Evolutionary conservation across 768 basidiomycete genomes (phyloP), one percentile per base, ranked within the genome.

Genomic region (Tricholoma sp.): DNA sequence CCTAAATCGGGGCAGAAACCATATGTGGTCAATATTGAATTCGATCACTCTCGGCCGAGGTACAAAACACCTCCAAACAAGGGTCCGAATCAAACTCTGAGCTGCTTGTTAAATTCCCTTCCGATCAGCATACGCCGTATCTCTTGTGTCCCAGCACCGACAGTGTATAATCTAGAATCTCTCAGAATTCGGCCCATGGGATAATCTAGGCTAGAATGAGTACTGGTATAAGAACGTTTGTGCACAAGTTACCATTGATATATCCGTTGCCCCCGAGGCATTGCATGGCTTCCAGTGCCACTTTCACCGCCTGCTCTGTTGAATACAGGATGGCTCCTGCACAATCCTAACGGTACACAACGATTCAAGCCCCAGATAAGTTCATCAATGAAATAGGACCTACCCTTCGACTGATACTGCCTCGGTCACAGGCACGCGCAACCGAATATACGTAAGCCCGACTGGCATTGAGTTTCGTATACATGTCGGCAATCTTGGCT

Each of bases 111-210:
- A 73, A 97, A 94, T 67, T 93, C 94, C 59, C 94, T 79, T 31
- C 94, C 94, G 57, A 97, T 96, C 57, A 96, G 73, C 93, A 95
- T 95, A 57, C 94, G 80, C 62, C 94, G 76, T 55, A 97, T 94
- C 76, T 96, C 94, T 69, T 97, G 95, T 21, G 94, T 94, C 16
- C 95, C 95, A n/a, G 95, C 95, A 24, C 95, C 95, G 57, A 98
- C 94, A 22, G 91, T 86, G 69, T 97, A 98, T 43, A 98, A 72
- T 62, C 92, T 77, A 14, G 94, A 81, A 67, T 98, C 95, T 50
- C 94, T 82, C 46, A 97, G 74, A 63, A 94, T 83, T 31, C 95
- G 85, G 14, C 93, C 94, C 63, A 87, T 82, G 3, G 93, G 91
- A 64, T 95, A 98, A 62, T 98, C 94, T 94, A 64, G 29, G 50